These are phyloP conservation scores for Astrothelium macrocarpum DNA, from an alignment of 495 filamentous ascomycete genomes.

Conservation along the genomic window DNA sequence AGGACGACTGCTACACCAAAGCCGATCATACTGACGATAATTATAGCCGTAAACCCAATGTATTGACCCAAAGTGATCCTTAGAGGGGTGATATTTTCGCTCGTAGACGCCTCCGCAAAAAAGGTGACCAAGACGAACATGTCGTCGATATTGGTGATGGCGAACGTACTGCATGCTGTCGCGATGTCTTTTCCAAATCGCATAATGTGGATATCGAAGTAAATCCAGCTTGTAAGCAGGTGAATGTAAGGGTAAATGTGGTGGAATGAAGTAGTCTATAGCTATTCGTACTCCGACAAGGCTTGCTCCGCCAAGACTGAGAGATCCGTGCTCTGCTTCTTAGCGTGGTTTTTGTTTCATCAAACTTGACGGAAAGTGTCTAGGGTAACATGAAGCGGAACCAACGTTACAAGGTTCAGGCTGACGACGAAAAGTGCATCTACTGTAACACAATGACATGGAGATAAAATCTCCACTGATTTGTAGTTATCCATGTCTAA, in stretches of 20 bases:
- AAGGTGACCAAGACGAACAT: constrained; percentile 18
- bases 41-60: constrained; percentile 16
- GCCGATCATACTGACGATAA: constrained; percentile 17
- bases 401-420: too few species aligned
- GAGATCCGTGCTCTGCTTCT: not conserved
- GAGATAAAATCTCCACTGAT: too few species aligned
- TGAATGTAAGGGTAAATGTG: not conserved
- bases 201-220: constrained; percentile 4
- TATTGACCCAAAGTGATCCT: constrained; percentile 19
- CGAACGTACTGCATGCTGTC: constrained; percentile 18
- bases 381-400: too few species aligned
- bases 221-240: not conserved
- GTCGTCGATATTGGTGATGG: constrained; percentile 21
- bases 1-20: constrained; percentile 13
- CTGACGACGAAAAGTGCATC: too few species aligned
- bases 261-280: not conserved
- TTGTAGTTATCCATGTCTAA: too few species aligned
- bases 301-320: not conserved
- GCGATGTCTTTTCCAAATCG: constrained; percentile 14
- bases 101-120: constrained; percentile 16
- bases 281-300: not conserved
- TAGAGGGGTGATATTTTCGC: constrained; percentile 9
- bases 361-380: too few species aligned
- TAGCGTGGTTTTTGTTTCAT: too few species aligned
- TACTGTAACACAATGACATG: too few species aligned